Evolutionary conservation across 768 basidiomycete species (phyloP), one percentile per base, ranked within the genome.

Genomic region (Lentinula sp.): DNA sequence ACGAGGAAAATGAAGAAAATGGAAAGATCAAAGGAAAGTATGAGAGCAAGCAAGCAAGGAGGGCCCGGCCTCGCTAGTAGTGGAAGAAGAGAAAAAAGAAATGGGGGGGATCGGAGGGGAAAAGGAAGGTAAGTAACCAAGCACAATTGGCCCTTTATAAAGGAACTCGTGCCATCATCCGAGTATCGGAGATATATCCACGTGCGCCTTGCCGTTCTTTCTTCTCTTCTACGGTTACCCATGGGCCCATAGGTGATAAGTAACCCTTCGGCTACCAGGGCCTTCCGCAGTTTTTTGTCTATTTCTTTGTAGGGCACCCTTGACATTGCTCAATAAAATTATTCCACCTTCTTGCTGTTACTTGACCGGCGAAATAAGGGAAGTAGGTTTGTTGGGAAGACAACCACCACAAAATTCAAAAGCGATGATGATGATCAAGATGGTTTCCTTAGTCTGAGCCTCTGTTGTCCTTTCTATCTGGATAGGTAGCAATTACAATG

Each of bases 51-150:
- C 59, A 68, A 66, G 67, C 66, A 55, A 68, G 64, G 68, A 76
- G 72, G 70, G 74, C 72, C 69, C 75, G 66, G 75, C 74, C 75
- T 74, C 66, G 70, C 39, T 23, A 53, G 64, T 62, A 60, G 61
- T 60, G 65, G 72, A 64, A 59, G 67, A 60, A 63, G 66, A 64
- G 63, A 64, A 60, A 60, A 57, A 51, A 54, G 50, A 41, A 28
- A 48, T 52, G 50, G 51, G 57, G 57, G 48, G 58, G 35, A 57
- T 32, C 18, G 57, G 42, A 58, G 15, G 37, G 61, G 36, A 23
- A 53, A 33, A 35, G 33, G 35, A 35, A 57, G 6, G 58, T 51
- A 43, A 61, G 61, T 37, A 37, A 50, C 35, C 15, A 18, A 46
- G 43, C 48, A 10, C 10, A 7, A 20, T 3, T 56, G 15, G 28